Evolutionary conservation across 2,329 filamentous ascomycete genomes (phyloP).

Genomic region (Botrytis hyacinthi): DNA sequence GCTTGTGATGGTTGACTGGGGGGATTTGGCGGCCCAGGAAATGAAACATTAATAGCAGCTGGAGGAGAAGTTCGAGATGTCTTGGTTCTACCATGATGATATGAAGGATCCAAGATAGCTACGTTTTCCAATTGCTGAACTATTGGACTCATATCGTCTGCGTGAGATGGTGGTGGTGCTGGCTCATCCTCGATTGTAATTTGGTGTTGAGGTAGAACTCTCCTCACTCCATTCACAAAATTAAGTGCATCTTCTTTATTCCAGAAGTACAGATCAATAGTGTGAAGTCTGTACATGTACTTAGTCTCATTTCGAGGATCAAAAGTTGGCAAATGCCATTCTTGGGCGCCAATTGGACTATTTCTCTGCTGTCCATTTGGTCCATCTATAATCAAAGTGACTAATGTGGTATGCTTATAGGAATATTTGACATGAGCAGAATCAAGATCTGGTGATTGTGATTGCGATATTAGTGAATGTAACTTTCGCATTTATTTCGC

Average conservation of each 20-base stretch:
- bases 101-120: conserved; percentile 61
- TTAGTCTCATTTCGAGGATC: conserved; percentile 72
- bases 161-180: conserved; percentile 46
- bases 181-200: conserved; percentile 67
- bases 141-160: conserved; percentile 61
- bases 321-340: conserved; percentile 75
- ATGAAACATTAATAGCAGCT: conserved; percentile 22
- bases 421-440: conserved; percentile 64
- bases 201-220: conserved; percentile 60
- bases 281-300: conserved; percentile 76
- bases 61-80: conserved; percentile 32
- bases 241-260: conserved; percentile 67
- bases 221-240: conserved; percentile 66
- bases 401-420: conserved; percentile 70
- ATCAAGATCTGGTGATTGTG: conserved; percentile 58
- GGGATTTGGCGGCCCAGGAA: conserved; percentile 39
- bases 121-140: conserved; percentile 72
- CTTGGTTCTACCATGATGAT: conserved; percentile 38
- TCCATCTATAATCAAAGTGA: conserved; percentile 63
- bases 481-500: conserved; percentile 18
- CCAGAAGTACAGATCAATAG: conserved; percentile 78
- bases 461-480: not conserved
- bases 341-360: conserved; percentile 44
- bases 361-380: conserved; percentile 23
- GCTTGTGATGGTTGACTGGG: conserved; percentile 39